Evolutionary conservation across 2,329 filamentous ascomycete species (phyloP).

Genomic region (Pyricularia sp.): DNA sequence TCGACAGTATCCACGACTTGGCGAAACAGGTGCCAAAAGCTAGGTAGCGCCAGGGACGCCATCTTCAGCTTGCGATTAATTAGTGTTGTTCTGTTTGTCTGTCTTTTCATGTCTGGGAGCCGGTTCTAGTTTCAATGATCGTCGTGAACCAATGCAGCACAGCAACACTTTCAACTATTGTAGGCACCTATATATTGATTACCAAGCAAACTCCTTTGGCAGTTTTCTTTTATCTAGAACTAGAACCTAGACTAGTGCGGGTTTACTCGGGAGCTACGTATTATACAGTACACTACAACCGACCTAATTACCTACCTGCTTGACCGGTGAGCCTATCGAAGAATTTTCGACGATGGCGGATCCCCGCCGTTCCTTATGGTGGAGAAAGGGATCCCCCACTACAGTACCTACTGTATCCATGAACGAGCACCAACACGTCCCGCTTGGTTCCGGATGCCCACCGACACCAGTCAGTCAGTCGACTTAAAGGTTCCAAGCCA

Average conservation of each 20-base stretch:
- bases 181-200: too few species aligned
- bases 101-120: too few species aligned
- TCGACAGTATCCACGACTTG: not conserved
- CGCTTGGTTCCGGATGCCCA: not conserved
- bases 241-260: too few species aligned
- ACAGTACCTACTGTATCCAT: too few species aligned
- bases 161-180: not conserved
- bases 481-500: not conserved
- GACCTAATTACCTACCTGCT: not conserved
- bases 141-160: not conserved
- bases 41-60: not conserved
- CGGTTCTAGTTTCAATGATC: not conserved
- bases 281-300: not conserved
- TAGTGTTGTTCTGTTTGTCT: not conserved
- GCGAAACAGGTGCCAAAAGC: not conserved
- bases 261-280: too few species aligned
- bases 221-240: too few species aligned
- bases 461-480: not conserved
- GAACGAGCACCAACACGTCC: not conserved
- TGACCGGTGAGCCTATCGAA: not conserved
- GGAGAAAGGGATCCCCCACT: not conserved
- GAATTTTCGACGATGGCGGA: not conserved
- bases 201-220: too few species aligned
- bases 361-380: not conserved
- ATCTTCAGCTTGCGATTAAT: not conserved